phyloP scores from a whole-genome alignment of 2,329 filamentous ascomycete species.

The Alternaria triticina region DNA sequence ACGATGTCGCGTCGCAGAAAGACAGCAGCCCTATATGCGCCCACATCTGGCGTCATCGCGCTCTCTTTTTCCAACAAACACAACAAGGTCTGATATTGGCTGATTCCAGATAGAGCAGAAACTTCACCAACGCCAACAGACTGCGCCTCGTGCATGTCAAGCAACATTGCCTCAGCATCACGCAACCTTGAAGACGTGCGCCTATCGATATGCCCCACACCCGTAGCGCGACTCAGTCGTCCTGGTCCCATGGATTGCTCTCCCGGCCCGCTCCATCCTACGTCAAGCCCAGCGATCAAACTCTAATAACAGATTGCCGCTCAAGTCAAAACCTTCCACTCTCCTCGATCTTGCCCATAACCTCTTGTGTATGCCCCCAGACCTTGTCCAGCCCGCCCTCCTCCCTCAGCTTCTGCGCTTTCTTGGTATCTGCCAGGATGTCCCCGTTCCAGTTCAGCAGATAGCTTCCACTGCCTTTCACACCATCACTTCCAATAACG shows the following conservation, averaged over 20 bases:
- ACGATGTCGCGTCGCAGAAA: constrained; percentile 16
- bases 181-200: neutral
- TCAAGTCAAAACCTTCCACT: neutral
- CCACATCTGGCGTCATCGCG: neutral
- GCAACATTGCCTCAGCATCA: neutral
- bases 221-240: neutral
- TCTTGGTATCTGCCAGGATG: constrained; percentile 21
- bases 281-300: neutral
- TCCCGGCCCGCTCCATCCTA: neutral
- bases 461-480: constrained; percentile 36
- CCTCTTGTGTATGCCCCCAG: constrained; percentile 42
- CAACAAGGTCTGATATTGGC: neutral
- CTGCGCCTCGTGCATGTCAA: neutral
- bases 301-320: neutral
- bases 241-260: neutral
- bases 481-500: constrained; percentile 28
- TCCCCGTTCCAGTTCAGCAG: constrained; percentile 34
- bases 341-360: constrained; percentile 35
- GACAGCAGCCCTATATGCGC: neutral
- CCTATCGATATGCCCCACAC: constrained; percentile 10
- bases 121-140: neutral
- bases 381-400: constrained; percentile 35
- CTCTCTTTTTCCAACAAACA: neutral
- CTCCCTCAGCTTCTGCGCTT: constrained; percentile 23
- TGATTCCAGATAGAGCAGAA: neutral